phyloP scores from a whole-genome alignment of 306 rosid species.

The Boehmeria nivea region DNA sequence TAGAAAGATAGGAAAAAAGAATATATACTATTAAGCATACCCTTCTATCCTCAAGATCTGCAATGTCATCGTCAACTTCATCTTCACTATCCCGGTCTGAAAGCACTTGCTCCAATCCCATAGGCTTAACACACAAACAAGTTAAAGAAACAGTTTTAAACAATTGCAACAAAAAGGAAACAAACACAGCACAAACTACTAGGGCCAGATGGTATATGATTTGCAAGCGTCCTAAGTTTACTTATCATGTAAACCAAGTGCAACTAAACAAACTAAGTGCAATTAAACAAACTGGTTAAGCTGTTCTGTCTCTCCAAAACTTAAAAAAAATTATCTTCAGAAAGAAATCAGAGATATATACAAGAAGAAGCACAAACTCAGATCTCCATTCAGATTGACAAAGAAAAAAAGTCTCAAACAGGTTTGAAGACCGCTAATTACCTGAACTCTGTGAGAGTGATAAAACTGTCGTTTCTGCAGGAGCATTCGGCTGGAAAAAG shows the following conservation, averaged over 20 bases:
- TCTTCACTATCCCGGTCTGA: constrained; percentile 92
- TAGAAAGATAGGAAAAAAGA: constrained; percentile 2
- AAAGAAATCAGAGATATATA: too few species aligned
- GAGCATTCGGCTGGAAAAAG: constrained; percentile 65
- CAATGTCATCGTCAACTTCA: constrained; percentile 86
- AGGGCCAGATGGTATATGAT: not conserved
- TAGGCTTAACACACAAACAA: constrained; percentile 52
- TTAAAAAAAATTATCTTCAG: too few species aligned
- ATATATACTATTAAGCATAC: constrained; percentile 35
- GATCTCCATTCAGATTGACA: not conserved
- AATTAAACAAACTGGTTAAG: too few species aligned
- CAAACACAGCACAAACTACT: not conserved
- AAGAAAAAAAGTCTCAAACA: too few species aligned
- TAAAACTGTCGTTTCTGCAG: constrained; percentile 95
- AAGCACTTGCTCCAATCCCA: constrained; percentile 80
- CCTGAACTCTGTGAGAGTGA: constrained; percentile 99
- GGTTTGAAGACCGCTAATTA: too few species aligned
- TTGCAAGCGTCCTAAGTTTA: not conserved
- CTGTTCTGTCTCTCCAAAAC: too few species aligned
- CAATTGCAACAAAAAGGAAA: not conserved
- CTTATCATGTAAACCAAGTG: not conserved
- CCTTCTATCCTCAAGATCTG: constrained; percentile 96
- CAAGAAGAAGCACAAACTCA: not conserved
- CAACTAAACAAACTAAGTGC: too few species aligned
- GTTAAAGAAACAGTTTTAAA: not conserved